phyloP scores from a whole-genome alignment of 768 basidiomycete genomes.

The Gelatoporia subvermispora region DNA sequence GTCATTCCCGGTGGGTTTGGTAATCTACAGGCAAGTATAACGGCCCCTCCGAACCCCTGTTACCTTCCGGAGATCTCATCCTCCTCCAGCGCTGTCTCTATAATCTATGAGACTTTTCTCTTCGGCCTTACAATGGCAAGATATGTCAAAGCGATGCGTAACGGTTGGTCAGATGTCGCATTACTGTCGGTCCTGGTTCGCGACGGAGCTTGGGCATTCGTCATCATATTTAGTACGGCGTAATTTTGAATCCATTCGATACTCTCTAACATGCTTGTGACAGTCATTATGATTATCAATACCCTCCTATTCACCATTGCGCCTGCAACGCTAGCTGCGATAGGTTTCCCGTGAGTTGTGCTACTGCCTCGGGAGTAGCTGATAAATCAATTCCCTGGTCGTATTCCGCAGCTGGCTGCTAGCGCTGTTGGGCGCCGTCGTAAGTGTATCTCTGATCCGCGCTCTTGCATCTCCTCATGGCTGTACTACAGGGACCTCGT shows the following conservation, averaged over 20 bases:
- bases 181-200: conserved; percentile 19
- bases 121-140: conserved; percentile 21
- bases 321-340: conserved; percentile 9
- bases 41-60: neutral
- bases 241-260: neutral
- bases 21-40: conserved; percentile 9
- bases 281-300: conserved; percentile 12
- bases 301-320: conserved; percentile 11
- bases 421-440: conserved; percentile 8
- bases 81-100: conserved; percentile 15
- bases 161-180: conserved; percentile 17
- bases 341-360: conserved; percentile 13
- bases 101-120: conserved; percentile 20
- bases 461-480: neutral
- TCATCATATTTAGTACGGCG: conserved; percentile 21
- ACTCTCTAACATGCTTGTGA: neutral
- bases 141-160: conserved; percentile 13
- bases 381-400: too few species aligned
- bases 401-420: conserved; percentile 6
- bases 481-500: conserved; percentile 7
- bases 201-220: conserved; percentile 23
- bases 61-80: neutral
- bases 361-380: neutral
- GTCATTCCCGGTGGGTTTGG: conserved; percentile 8
- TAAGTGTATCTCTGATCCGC: neutral